Evolutionary conservation across 1,284 basidiomycete genomes (phyloP), one percentile per base, ranked within the genome.

Genomic region (Fomes fomentarius): DNA sequence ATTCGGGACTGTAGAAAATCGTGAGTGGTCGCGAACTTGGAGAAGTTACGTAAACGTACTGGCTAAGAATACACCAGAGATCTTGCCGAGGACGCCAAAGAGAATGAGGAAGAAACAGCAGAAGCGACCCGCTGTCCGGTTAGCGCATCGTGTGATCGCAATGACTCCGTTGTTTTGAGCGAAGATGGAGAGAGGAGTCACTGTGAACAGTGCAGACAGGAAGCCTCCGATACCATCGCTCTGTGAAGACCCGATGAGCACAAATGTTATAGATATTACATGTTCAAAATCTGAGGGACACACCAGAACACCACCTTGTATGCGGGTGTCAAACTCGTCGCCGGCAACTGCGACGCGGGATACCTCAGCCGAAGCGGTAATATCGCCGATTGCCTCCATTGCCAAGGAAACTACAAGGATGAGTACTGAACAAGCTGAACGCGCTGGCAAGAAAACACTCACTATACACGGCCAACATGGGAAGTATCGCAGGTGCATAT

Each of bases 341-440:
- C 89, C 91, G 31, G 82, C 78, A 21, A 92, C 86, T 15, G 76
- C 70, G 17, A 91, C 78, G 10, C 83, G 80, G 1, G 89, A 92
- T 3, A 92, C 89, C 68, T 95, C 93, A 1, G 88, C 85, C 4
- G 88, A 89, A 0, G 93, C 91, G 0, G 93, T 93, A 62, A 94
- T 87, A 64, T 94, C 92, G 1, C 92, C 93, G 45, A 93, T 93
- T 4, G 90, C 88, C 70, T 94, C 92, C 86, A 92, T 89, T 2
- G 88, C 83, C 1, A 84, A 67, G 1, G 88, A 89, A 8, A 88
- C 85, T 87, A 22, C 9, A 24, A 14, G n/a, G 10, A 21, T 26
- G n/a, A 10, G 24, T 22, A 15, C 4, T 6, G 1, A 26, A n/a
- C 15, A 10, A 14, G 21, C 3, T 24, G 8, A 22, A 10, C 8